Base-by-base conservation (phyloP, 2,329 filamentous ascomycete species). In the Teratosphaeriaceae sp. region DNA sequence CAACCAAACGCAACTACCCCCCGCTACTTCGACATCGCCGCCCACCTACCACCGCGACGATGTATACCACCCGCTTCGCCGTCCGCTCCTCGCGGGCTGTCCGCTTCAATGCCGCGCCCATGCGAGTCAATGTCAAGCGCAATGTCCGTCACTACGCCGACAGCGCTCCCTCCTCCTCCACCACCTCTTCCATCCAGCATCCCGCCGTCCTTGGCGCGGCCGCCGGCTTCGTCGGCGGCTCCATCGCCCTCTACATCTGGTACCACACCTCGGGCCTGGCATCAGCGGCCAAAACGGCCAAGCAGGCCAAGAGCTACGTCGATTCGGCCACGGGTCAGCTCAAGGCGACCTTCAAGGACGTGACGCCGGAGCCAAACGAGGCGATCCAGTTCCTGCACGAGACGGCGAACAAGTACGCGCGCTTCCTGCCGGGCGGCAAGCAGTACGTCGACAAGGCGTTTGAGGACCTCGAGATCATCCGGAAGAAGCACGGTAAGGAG, bases 361-460 rank as follows among this genome's bases (percentile, higher is more conserved):
- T 73, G 35, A 77, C 82, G 0, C 84, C 84, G 0, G 74, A 78
- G n/a, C 73, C 81, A 12, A 82, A 84, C 49, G 74, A 85, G 61
- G 82, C 83, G 1, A 68, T 85, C 29, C 65, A 74, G 47, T 81
- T 76, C 67, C 74, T 88, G 47, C 79, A 79, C 55, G 68, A 79
- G 44, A 79, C 81, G 11, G 78, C 79, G 21, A 79, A 78, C 58
- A 79, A 79, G 19, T 88, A 88, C 57, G 81, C 82, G 2, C 70
- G 69, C 2, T 85, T 82, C 71, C 76, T 89, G 22, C 85, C 85
- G 0, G 85, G 85, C 11, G 84, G 80, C 2, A 75, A 75, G 22
- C 65, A 71, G 36, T 86, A 84, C 54, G 76, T 88, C 37, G 82
- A 88, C 57, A 65, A 71, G 1, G 78, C 76, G 0, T 89, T 88